Evolutionary conservation across 1,139 yeast species (phyloP).

Genomic region (Yamadazyma kanchanaburiensis): DNA sequence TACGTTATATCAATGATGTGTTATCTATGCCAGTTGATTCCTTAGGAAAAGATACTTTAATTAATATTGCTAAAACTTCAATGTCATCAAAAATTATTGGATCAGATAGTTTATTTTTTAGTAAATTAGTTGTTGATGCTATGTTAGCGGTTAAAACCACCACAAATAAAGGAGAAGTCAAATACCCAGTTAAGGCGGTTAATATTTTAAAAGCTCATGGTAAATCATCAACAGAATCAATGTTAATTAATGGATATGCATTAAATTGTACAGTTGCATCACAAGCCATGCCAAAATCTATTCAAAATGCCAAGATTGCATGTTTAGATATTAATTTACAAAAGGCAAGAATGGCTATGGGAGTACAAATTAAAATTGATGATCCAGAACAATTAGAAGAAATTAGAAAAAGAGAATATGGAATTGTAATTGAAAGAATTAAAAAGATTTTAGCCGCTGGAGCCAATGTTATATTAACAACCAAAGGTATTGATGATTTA

Average conservation of each 20-base stretch:
- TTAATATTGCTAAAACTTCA: conserved; percentile 92
- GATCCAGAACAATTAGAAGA: conserved; percentile 98
- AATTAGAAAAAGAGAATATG: conserved; percentile 91
- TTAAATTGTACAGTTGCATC: conserved; percentile 96
- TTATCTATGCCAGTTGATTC: conserved; percentile 77
- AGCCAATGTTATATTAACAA: conserved; percentile 93
- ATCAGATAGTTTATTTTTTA: conserved; percentile 88
- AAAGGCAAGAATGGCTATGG: conserved; percentile 97
- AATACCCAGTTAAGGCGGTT: conserved; percentile 97
- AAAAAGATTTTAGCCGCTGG: conserved; percentile 87
- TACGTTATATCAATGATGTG: conserved; percentile 82
- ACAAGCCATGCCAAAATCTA: conserved; percentile 86
- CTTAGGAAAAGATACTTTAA: conserved; percentile 77
- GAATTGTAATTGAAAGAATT: conserved; percentile 84
- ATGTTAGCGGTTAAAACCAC: conserved; percentile 93
- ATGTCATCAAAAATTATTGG: conserved; percentile 98
- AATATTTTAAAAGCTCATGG: conserved; percentile 97
- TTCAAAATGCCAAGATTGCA: conserved; percentile 81
- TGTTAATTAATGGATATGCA: conserved; percentile 90
- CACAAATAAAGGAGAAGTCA: conserved; percentile 81
- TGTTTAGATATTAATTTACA: conserved; percentile 92
- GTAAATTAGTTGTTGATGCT: conserved; percentile 91
- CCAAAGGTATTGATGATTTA: conserved; percentile 97
- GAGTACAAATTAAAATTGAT: conserved; percentile 94
- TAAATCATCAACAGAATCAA: conserved; percentile 82